Evolutionary conservation across 495 filamentous ascomycete species (phyloP), one percentile per base, ranked within the genome.

Genomic region (Podospora pseudopauciseta): DNA sequence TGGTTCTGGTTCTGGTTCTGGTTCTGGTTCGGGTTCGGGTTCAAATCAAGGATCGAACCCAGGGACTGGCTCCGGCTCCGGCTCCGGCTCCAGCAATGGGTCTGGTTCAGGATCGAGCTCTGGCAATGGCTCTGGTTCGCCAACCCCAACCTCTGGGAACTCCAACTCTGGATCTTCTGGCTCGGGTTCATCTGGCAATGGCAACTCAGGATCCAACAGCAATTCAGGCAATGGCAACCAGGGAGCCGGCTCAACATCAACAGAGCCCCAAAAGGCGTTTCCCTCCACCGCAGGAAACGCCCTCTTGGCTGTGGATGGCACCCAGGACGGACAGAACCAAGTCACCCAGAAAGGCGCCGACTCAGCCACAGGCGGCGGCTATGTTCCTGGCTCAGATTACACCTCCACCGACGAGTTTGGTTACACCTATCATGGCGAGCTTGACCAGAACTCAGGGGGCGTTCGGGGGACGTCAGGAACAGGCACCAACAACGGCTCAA

Each of bases 21-120:
- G 69, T 5, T 39, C 62, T 0, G 72, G 60, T 34, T 68, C 65
- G 4, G 72, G 60, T 34, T 68, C 65, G 4, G 70, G 70, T 11
- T 64, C 60, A 0, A 16, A 32, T 28, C 18, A 19, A 58, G 70
- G 61, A 16, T 64, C 66, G 32, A 65, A 65, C 1, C 28, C 65
- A 5, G 66, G 65, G 2, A 39, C 65, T 4, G 70, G 60, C n/a
- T 60, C 68, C 6, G 68, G 57, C 6, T 44, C n/a, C 7, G 58
- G 65, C 27, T 7, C 49, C 7, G 67, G 66, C 18, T 63, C 67
- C n/a, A 61, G 65, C 6, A 65, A 64, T 3, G 70, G 70, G 2
- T 58, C 18, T 28, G 71, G 64, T 5, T 63, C 20, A 2, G 32
- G 32, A 23, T 58, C 59, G 16, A 30, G 30, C 30, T 32, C 30